Percentiles rank a stretch among this genome's conserved stretches.
Evolutionary conservation across 345 rosid genomes (phyloP).

Genomic region (Cardamine occulta): DNA sequence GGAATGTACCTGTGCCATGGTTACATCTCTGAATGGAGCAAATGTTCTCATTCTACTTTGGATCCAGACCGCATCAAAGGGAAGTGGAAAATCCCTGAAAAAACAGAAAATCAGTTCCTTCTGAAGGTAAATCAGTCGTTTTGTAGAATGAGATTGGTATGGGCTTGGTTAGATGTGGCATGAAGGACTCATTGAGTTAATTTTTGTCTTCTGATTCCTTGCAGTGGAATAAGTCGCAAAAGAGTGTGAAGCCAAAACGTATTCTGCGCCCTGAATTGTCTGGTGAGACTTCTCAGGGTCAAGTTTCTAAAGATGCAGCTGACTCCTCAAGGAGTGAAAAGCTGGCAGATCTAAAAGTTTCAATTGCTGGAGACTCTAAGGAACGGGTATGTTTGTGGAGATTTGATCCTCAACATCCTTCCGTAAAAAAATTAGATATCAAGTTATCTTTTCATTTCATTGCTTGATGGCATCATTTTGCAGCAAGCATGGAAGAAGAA

Average conservation of each 20-base stretch:
- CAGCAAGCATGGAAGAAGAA: conserved; percentile 86
- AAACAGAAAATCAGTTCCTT: conserved; percentile 66
- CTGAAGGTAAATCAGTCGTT: conserved; percentile 52
- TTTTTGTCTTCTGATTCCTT: conserved; percentile 32
- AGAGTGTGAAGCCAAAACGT: conserved; percentile 65
- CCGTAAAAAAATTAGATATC: background rate
- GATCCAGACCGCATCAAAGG: conserved; percentile 75
- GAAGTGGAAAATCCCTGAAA: conserved; percentile 90
- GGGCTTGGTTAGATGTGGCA: conserved; percentile 10
- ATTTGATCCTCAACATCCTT: background rate
- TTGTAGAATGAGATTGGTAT: conserved; percentile 20
- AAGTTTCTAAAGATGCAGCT: conserved; percentile 51
- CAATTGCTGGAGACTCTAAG: conserved; percentile 62
- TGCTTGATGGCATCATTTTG: conserved; percentile 40
- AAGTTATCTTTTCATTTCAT: conserved; percentile 16
- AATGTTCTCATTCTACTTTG: conserved; percentile 73
- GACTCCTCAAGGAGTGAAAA: conserved; percentile 61
- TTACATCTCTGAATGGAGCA: conserved; percentile 86
- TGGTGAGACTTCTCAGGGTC: conserved; percentile 49
- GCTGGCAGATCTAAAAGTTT: conserved; percentile 72
- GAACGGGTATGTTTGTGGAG: conserved; percentile 56
- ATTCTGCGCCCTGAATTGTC: conserved; percentile 55
- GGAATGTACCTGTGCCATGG: conserved; percentile 78
- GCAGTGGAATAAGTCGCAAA: conserved; percentile 95
- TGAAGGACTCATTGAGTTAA: conserved; percentile 4